Base-by-base conservation (phyloP, 495 filamentous ascomycete genomes). In the Hyaloscypha bicolor region DNA sequence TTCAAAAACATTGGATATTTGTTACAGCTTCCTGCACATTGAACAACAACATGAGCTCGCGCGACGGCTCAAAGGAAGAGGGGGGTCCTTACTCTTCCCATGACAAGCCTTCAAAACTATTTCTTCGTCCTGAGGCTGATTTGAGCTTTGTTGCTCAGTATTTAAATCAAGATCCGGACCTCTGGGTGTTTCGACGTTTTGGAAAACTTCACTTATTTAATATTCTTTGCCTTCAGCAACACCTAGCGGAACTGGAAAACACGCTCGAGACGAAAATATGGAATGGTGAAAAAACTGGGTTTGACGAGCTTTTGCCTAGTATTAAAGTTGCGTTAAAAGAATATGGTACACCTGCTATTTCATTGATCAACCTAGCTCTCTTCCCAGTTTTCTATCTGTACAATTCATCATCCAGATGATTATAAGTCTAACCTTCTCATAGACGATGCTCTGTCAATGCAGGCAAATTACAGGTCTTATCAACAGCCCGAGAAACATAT, bases 121-220 rank as follows among this genome's bases (percentile, higher is more conserved):
- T 4, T 19, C 42, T 48, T 19, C 42, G 42, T 48, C 42, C 42
- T 56, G 19, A 16, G 22, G 53, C 53, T 31, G 53, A 56, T 56
- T 6, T 56, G 22, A 31, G 29, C 9, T 25, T 25, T 56, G 53
- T 56, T 3, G 53, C 53, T 25, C 21, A 31, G 29, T 56, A 56
- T 56, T 29, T 67, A 32, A 57, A 67, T 33, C 31, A 55, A 14
- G 65, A 67, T 57, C 32, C 65, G 9, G 65, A 67, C 51, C 65
- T 67, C 48, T 67, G 65, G 65, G 65, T 67, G 22, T 67, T 67
- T 45, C 65, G 65, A 30, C 65, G 65, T 30, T 67, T 67, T 62
- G 65, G 65, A 1, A 53, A 62, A 33, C 65, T 67, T 61, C 65
- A 67, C 58, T 33, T 67, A 9, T 67, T 67, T 48, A 67, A 67